A percentile compares a stretch with the other conserved stretches of the same genome.
Evolutionary conservation across 2,329 filamentous ascomycete genomes (phyloP).

Genomic region (Phialocephala subalpina): DNA sequence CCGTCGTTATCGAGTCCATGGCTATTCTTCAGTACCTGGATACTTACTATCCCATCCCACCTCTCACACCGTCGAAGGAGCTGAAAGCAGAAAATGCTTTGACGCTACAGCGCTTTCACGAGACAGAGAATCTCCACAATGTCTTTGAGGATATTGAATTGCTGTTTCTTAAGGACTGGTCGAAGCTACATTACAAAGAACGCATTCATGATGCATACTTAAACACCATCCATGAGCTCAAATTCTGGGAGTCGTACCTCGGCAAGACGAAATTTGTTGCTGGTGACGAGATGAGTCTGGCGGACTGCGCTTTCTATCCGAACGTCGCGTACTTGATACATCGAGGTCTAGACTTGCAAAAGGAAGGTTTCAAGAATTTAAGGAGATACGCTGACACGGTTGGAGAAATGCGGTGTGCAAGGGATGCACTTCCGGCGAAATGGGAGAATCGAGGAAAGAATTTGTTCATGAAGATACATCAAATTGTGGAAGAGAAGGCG

Average conservation of each 20-base stretch:
- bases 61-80: background rate
- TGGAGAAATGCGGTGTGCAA: slow-evolving; percentile 7
- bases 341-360: slow-evolving; percentile 6
- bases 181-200: slow-evolving; percentile 5
- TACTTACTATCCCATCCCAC: background rate
- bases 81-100: background rate
- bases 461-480: slow-evolving; percentile 3
- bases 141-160: slow-evolving; percentile 14
- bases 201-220: slow-evolving; percentile 11
- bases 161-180: slow-evolving; percentile 3
- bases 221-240: slow-evolving; percentile 4
- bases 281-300: slow-evolving; percentile 7
- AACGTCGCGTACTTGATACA: slow-evolving; percentile 9
- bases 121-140: slow-evolving; percentile 11
- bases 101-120: slow-evolving; percentile 11
- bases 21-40: slow-evolving; percentile 12
- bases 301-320: slow-evolving; percentile 11
- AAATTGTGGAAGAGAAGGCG: slow-evolving; percentile 5
- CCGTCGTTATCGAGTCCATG: slow-evolving; percentile 6
- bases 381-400: slow-evolving; percentile 7
- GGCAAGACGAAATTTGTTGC: slow-evolving; percentile 8
- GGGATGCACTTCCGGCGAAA: background rate
- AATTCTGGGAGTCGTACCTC: slow-evolving; percentile 7
- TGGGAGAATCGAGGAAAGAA: slow-evolving; percentile 8
- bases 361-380: background rate